Evolutionary conservation across 1,284 basidiomycete genomes (phyloP).

Genomic region (Ceratobasidium sp.): DNA sequence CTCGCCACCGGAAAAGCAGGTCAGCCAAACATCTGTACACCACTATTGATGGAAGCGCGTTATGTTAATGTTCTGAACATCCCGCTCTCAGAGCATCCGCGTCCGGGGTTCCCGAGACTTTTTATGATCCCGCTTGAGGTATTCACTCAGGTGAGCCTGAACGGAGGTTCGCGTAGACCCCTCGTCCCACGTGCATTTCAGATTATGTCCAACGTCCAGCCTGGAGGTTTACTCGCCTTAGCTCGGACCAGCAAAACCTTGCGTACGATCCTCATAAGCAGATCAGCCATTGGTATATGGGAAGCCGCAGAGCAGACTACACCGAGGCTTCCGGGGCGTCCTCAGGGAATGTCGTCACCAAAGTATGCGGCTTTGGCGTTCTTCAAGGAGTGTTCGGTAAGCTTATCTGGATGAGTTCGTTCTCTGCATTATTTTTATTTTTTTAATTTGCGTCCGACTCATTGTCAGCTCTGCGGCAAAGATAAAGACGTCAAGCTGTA

Average conservation of each 20-base stretch:
- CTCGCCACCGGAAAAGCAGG: no score
- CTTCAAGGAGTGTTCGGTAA: conserved; percentile 20
- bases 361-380: conserved; percentile 29
- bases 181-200: not conserved
- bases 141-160: conserved; percentile 10
- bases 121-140: conserved; percentile 10
- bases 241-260: conserved; percentile 16
- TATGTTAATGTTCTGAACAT: no score
- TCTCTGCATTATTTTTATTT: no score
- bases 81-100: no score
- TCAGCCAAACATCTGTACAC: no score
- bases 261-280: not conserved
- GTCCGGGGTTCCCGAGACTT: not conserved
- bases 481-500: not conserved
- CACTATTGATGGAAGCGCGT: no score
- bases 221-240: not conserved
- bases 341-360: not conserved
- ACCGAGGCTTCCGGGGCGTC: conserved; percentile 4
- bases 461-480: not conserved
- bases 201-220: conserved; percentile 6
- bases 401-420: no score
- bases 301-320: not conserved
- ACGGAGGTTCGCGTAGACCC: not conserved
- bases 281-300: not conserved
- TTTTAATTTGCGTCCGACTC: no score